Evolutionary conservation across 139 green algal species (phyloP).

Genomic region (Volvox reticuliferus): DNA sequence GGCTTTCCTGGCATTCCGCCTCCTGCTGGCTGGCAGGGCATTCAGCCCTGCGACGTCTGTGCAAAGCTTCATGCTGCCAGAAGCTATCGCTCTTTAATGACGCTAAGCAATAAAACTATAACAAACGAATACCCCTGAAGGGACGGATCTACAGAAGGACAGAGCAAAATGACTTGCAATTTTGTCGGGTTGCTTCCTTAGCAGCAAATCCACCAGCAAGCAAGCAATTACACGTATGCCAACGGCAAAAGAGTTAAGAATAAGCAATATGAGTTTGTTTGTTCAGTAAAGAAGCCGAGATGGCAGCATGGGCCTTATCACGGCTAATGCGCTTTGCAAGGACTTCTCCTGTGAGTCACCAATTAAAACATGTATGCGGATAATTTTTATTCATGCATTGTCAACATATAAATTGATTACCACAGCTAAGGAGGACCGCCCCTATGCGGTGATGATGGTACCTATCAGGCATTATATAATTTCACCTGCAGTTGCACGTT

Average conservation of each 20-base stretch:
- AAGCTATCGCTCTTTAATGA: neutral
- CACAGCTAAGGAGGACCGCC: too few species aligned
- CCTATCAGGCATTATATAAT: too few species aligned
- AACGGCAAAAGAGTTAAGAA: neutral
- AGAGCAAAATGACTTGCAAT: neutral
- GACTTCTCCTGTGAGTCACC: too few species aligned
- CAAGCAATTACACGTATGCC: neutral
- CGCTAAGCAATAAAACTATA: neutral
- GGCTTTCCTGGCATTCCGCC: neutral
- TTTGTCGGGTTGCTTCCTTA: neutral
- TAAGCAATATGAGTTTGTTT: neutral
- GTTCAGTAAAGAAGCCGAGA: neutral
- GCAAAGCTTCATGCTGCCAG: constrained; percentile 16
- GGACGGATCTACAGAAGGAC: neutral
- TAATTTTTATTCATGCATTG: too few species aligned
- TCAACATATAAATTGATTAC: too few species aligned
- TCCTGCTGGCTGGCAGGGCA: neutral
- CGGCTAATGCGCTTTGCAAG: too few species aligned
- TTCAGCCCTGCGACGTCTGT: constrained; percentile 4
- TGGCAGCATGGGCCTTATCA: too few species aligned
- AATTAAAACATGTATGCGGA: too few species aligned
- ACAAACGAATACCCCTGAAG: neutral
- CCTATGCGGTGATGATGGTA: too few species aligned
- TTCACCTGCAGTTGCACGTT: too few species aligned
- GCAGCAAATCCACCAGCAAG: neutral